phyloP scores from a whole-genome alignment of 352 stramenopile genomes.

The Globisporangium camurandrum region DNA sequence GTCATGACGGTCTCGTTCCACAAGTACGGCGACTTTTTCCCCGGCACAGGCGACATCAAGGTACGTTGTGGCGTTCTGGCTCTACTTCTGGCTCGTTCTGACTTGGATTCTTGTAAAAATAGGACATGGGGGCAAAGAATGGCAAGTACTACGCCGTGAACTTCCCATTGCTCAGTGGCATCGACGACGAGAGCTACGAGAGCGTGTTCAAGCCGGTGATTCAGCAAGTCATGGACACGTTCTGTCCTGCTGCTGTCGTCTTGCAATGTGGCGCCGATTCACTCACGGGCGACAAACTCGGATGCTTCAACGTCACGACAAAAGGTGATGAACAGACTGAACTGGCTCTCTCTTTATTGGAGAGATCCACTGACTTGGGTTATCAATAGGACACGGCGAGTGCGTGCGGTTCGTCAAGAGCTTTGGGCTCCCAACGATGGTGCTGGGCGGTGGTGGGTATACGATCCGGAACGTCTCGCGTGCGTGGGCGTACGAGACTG shows the following conservation, averaged over 20 bases:
- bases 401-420: constrained; percentile 95
- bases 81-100: neutral
- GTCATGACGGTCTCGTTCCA: constrained; percentile 98
- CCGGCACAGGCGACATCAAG: constrained; percentile 89
- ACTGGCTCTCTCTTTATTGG: neutral
- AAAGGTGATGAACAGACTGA: constrained; percentile 55
- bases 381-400: constrained; percentile 82
- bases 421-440: constrained; percentile 95
- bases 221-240: constrained; percentile 95
- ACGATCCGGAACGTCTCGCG: constrained; percentile 97
- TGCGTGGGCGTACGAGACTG: constrained; percentile 93
- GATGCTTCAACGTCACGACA: constrained; percentile 98
- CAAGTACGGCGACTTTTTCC: constrained; percentile 99
- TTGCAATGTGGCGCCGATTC: constrained; percentile 98
- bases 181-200: constrained; percentile 96
- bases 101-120: constrained; percentile 61
- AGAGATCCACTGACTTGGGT: constrained; percentile 63
- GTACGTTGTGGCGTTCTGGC: neutral
- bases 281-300: constrained; percentile 94
- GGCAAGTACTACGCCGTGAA: constrained; percentile 99
- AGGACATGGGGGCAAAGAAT: constrained; percentile 79
- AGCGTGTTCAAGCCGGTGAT: constrained; percentile 91
- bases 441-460: constrained; percentile 97
- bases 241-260: constrained; percentile 93
- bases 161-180: constrained; percentile 96